phyloP scores from a whole-genome alignment of 148 eudicot species.

The Salicornia ramosissima region DNA sequence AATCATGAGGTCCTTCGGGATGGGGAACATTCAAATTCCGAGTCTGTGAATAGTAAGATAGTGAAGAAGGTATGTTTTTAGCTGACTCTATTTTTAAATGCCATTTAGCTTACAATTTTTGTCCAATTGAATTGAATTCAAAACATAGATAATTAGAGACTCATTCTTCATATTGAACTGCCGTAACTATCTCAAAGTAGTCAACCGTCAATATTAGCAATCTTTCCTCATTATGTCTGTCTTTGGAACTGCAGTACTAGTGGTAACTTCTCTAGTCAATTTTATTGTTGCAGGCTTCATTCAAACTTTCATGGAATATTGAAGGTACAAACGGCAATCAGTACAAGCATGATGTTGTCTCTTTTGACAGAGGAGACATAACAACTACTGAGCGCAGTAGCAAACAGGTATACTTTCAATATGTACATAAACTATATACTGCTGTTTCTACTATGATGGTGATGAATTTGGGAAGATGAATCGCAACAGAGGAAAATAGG shows the following conservation, averaged over 20 bases:
- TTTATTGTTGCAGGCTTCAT: conserved; percentile 62
- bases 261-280: conserved; percentile 8
- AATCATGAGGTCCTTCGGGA: conserved; percentile 82
- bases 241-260: background rate
- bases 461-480: too few species aligned
- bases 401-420: conserved; percentile 67
- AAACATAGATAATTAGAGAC: background rate
- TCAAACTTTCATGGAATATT: conserved; percentile 82
- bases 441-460: too few species aligned
- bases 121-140: background rate
- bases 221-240: background rate
- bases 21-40: conserved; percentile 39
- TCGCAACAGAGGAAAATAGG: too few species aligned
- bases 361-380: conserved; percentile 90
- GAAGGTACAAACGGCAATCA: conserved; percentile 77
- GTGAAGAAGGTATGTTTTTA: conserved; percentile 54
- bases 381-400: conserved; percentile 86
- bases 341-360: conserved; percentile 87
- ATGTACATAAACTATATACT: background rate
- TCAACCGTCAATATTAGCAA: background rate
- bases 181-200: background rate
- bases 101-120: background rate
- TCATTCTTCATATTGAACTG: background rate
- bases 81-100: background rate
- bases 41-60: conserved; percentile 32